Percentiles rank a stretch among this genome's conserved stretches.
Conservation (phyloP, 2,329 filamentous ascomycete genomes). For the Ascochyta lentis region DNA sequence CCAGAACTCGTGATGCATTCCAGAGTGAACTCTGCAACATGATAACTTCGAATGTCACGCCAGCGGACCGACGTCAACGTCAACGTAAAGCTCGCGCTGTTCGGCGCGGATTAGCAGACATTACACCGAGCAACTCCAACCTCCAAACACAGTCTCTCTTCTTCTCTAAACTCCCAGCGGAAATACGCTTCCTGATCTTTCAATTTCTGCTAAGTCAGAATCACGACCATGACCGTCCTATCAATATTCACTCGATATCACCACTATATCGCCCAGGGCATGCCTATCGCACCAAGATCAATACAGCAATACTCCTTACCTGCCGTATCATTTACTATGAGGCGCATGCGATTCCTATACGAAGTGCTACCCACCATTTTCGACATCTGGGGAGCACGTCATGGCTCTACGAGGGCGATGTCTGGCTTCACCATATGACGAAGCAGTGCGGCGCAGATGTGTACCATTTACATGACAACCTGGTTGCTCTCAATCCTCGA, state of each 20-base stretch:
- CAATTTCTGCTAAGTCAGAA: constrained; percentile 24
- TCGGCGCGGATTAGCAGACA: constrained; percentile 23
- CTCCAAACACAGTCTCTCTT: constrained; percentile 31
- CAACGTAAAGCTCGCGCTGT: constrained; percentile 22
- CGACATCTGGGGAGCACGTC: constrained; percentile 12
- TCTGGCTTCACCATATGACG: constrained; percentile 28
- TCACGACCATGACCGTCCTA: constrained; percentile 10
- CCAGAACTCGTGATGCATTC: background rate
- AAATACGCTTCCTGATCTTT: constrained; percentile 31
- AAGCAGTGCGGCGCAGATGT: constrained; percentile 28
- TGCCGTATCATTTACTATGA: constrained; percentile 51
- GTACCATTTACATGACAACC: constrained; percentile 32
- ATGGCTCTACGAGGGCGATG: constrained; percentile 16
- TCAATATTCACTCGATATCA: constrained; percentile 16
- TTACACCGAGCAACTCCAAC: constrained; percentile 26
- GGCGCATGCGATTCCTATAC: constrained; percentile 44
- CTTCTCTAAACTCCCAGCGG: constrained; percentile 32
- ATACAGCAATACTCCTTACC: constrained; percentile 46
- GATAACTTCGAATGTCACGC: background rate
- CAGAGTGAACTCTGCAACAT: constrained; percentile 1
- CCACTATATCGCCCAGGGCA: constrained; percentile 34
- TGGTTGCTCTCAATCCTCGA: background rate
- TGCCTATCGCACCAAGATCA: constrained; percentile 33
- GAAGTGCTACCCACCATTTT: constrained; percentile 37
- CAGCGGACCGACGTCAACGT: constrained; percentile 18